Evolutionary conservation across 441 rosid species (phyloP).

Genomic region (Populus hybrid): DNA sequence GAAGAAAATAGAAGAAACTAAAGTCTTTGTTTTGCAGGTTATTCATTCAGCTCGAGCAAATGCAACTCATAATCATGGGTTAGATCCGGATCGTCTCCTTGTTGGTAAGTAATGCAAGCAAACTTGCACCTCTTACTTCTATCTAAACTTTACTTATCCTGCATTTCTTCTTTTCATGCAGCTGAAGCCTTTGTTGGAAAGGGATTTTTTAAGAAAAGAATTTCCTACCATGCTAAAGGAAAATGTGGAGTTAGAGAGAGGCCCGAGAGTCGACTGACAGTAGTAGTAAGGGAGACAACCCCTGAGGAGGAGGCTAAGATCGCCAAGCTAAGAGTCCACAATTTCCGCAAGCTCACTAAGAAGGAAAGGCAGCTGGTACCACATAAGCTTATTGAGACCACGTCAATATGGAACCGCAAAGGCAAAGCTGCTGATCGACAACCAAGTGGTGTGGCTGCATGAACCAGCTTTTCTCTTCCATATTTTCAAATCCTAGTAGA

Average conservation of each 20-base stretch:
- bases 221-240: constrained; percentile 64
- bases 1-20: neutral
- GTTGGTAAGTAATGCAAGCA: constrained; percentile 50
- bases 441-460: too few species aligned
- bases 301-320: too few species aligned
- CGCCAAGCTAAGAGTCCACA: too few species aligned
- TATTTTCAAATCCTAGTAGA: too few species aligned
- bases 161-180: constrained; percentile 15
- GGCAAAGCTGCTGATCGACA: too few species aligned
- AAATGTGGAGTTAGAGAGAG: constrained; percentile 41
- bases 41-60: constrained; percentile 90
- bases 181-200: constrained; percentile 59
- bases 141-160: neutral
- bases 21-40: constrained; percentile 41
- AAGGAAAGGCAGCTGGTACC: too few species aligned
- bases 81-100: constrained; percentile 77
- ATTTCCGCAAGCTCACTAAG: too few species aligned
- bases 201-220: constrained; percentile 59
- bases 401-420: too few species aligned
- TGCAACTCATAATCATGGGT: constrained; percentile 87
- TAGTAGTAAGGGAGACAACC: too few species aligned
- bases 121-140: neutral
- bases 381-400: too few species aligned
- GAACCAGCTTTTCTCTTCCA: too few species aligned
- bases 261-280: too few species aligned